Conservation (phyloP, 441 rosid genomes). For the Populus hybrid region DNA sequence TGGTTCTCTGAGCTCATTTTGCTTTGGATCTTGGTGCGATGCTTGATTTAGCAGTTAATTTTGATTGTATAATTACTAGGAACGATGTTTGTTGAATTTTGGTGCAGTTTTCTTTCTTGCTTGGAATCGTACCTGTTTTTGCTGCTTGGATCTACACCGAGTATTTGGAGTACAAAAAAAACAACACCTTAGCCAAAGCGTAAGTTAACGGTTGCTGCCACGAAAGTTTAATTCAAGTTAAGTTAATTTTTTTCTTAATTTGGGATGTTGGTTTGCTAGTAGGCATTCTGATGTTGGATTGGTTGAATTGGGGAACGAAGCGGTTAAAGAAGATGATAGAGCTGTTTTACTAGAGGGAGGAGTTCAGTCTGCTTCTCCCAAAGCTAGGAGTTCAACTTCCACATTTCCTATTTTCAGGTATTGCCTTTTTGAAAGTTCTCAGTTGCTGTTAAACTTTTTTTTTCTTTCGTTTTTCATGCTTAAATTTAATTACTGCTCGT, state of each 20-base stretch:
- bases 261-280: conserved; percentile 28
- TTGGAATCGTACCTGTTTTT: conserved; percentile 74
- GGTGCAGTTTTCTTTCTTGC: conserved; percentile 75
- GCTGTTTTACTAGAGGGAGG: conserved; percentile 87
- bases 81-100: neutral
- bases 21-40: neutral
- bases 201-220: conserved; percentile 35
- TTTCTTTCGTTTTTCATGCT: neutral
- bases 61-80: neutral
- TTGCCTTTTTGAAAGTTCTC: neutral
- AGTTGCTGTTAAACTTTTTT: neutral
- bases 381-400: conserved; percentile 44
- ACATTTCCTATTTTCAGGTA: conserved; percentile 67
- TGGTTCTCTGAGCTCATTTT: conserved; percentile 27
- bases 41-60: neutral
- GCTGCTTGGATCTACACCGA: conserved; percentile 90
- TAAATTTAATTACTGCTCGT: neutral
- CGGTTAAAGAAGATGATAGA: conserved; percentile 71
- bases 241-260: neutral
- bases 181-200: conserved; percentile 63
- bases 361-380: conserved; percentile 65
- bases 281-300: conserved; percentile 90
- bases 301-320: conserved; percentile 56
- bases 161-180: conserved; percentile 63
- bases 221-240: neutral